phyloP scores from a whole-genome alignment of 345 rosid species.

The Cochlearia excelsa region DNA sequence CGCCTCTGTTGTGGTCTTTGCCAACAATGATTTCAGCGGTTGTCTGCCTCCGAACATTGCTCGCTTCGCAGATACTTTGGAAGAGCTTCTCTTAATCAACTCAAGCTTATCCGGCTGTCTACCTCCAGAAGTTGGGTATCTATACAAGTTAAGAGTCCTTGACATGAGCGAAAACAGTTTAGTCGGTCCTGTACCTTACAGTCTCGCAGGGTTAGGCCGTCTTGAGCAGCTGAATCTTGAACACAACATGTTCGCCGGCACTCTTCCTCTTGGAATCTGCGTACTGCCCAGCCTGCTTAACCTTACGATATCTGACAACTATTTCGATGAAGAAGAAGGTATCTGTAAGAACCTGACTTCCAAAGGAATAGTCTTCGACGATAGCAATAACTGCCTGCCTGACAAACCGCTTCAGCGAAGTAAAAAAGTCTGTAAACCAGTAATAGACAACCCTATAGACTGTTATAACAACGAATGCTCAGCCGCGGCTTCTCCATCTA shows the following conservation, averaged over 20 bases:
- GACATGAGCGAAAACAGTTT: constrained; percentile 73
- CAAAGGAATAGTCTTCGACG: constrained; percentile 53
- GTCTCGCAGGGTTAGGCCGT: constrained; percentile 68
- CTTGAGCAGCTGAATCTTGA: constrained; percentile 67
- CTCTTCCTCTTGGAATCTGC: constrained; percentile 66
- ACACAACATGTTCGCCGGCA: constrained; percentile 69
- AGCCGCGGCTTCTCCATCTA: background rate
- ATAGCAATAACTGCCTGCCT: constrained; percentile 70
- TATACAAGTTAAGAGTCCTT: constrained; percentile 65
- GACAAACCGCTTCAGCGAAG: constrained; percentile 71
- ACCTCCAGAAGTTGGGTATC: constrained; percentile 80
- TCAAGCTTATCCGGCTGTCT: constrained; percentile 75
- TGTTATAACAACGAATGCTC: constrained; percentile 41
- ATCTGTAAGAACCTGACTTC: constrained; percentile 64
- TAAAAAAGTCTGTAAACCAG: constrained; percentile 52
- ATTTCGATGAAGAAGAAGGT: constrained; percentile 79
- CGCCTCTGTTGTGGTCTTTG: constrained; percentile 71
- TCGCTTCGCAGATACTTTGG: constrained; percentile 57
- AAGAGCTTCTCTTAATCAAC: constrained; percentile 73
- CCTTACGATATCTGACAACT: constrained; percentile 70
- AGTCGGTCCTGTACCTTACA: constrained; percentile 84
- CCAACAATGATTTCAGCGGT: constrained; percentile 76
- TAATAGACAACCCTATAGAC: constrained; percentile 65
- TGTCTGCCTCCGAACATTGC: constrained; percentile 76
- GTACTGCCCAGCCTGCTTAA: constrained; percentile 58